Evolutionary conservation across 495 filamentous ascomycete genomes (phyloP), one percentile per base, ranked within the genome.

Genomic region (Aspergillus egyptiacus): DNA sequence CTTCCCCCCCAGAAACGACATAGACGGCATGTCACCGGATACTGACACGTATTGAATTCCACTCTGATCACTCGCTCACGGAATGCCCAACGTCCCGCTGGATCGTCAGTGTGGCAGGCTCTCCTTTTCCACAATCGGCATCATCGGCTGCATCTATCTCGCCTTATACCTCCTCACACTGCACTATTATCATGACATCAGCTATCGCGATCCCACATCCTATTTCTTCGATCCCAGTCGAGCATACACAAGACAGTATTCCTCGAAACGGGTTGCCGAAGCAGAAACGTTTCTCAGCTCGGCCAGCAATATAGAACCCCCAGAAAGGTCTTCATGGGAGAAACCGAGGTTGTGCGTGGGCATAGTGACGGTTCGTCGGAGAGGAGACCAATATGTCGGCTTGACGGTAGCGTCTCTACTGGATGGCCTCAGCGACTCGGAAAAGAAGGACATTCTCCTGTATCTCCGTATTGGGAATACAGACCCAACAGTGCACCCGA

Each of bases 381-480:
- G 48, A 4, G 52, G 46, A 9, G 52, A 48, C 6, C 43, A 52
- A 36, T 79, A 76, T 50, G 57, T 79, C 14, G 55, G 63, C 6
- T 51, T 59, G 6, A 66, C 73, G 5, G 46, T 79, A 6, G 76
- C 69, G 18, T 74, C 72, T 1, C 54, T 79, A 23, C 61, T 72
- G 39, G 68, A 67, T 3, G 72, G 66, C 0, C 57, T 80, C 6
- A 70, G 58, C 18, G 47, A 56, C 5, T 44, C 62, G 11, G 74
- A 79, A 57, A 60, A 39, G 34, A 42, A 15, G 3, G 44, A 22
- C 3, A 42, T 57, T 6, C 46, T 46, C 18, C 30, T 53, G 2
- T 59, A 71, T 13, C 60, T 75, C 6, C 68, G 79, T 30, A 67
- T 80, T 32, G 73, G 73, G 24, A 66, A 80, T 41, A 62, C 63